These are phyloP conservation scores for Ligustrum vulgare DNA, from an alignment of 257 asterid species.

Conservation along the genomic window DNA sequence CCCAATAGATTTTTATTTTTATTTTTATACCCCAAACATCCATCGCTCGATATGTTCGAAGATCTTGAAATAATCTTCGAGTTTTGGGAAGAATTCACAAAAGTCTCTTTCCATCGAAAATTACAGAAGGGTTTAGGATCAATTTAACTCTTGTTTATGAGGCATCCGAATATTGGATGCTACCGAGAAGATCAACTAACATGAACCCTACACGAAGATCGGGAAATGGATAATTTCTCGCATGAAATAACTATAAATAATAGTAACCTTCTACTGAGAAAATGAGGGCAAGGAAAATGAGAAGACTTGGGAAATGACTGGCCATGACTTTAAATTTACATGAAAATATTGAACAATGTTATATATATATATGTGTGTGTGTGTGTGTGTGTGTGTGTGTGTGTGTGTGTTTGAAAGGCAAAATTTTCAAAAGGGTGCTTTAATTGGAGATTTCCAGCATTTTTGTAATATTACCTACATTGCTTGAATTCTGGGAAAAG, in stretches of 20 bases:
- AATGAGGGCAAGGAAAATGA: background rate
- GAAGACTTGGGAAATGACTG: background rate
- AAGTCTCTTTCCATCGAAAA: background rate
- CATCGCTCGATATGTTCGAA: background rate
- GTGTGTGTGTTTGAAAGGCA: no score
- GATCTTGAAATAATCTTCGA: background rate
- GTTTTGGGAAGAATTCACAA: background rate
- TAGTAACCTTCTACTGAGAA: background rate
- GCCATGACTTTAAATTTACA: background rate
- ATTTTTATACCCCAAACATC: no score
- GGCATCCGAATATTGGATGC: background rate
- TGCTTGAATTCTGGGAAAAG: background rate
- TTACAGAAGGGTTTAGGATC: no score
- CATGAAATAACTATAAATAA: no score
- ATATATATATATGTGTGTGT: no score
- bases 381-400: no score
- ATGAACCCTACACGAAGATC: background rate
- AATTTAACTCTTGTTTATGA: background rate
- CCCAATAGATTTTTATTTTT: no score
- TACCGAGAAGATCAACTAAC: background rate
- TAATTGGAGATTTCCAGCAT: background rate
- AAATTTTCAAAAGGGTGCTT: background rate
- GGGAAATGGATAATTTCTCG: background rate
- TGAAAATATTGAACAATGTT: background rate
- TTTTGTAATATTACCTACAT: no score